A percentile compares a stretch with the other conserved stretches of the same genome.
Conservation (phyloP, 83 land plant species). For the Thuja plicata region DNA sequence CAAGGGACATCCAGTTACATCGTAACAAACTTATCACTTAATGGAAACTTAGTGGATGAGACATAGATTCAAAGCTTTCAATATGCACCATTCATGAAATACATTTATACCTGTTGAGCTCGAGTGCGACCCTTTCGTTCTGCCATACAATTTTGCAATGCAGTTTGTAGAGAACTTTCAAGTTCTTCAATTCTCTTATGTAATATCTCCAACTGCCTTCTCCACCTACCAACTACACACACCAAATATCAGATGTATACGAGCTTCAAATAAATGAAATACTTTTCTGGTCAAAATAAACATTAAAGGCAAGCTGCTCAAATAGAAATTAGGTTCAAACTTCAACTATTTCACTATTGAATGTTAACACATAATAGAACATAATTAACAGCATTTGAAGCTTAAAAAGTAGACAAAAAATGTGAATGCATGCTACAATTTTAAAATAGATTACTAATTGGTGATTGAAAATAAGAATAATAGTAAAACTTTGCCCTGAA, state of each 20-base stretch:
- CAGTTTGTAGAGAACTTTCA: constrained; percentile 38
- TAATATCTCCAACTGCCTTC: constrained; percentile 17
- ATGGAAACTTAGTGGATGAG: not conserved
- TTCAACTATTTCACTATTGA: not conserved
- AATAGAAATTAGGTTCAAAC: not conserved
- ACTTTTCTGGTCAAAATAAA: not conserved
- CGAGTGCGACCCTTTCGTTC: constrained; percentile 67
- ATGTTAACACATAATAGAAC: not conserved
- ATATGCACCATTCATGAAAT: not conserved
- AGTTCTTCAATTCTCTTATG: constrained; percentile 30
- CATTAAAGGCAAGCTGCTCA: not conserved
- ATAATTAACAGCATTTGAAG: not conserved
- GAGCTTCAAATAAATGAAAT: not conserved
- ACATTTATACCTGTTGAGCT: constrained; percentile 57
- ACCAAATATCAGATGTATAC: not conserved
- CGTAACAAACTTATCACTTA: not conserved
- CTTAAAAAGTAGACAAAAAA: not conserved
- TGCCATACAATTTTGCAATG: constrained; percentile 38
- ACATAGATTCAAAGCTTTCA: not conserved
- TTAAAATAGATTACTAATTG: not conserved
- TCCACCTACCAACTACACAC: constrained; percentile 24
- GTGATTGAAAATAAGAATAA: not conserved
- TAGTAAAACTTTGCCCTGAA: not conserved
- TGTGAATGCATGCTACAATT: not conserved
- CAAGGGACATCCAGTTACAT: not conserved